Conservation (phyloP, 257 asterid genomes). For the Cordia subcordata region DNA sequence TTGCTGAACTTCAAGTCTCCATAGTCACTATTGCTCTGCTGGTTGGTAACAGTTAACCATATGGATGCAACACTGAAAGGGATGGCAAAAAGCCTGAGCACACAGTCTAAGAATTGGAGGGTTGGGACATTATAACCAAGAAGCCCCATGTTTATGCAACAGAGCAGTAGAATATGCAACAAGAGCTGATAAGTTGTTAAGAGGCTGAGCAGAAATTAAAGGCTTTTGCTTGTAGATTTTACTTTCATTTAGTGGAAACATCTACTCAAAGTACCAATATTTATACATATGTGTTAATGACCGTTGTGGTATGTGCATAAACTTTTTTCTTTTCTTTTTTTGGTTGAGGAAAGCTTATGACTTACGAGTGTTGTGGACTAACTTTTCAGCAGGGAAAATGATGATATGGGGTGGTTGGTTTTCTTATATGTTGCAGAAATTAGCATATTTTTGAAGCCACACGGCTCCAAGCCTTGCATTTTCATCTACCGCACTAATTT, state of each 20-base stretch:
- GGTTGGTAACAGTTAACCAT: slow-evolving; percentile 50
- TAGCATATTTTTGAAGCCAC: background rate
- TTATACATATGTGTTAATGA: no score
- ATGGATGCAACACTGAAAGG: slow-evolving; percentile 72
- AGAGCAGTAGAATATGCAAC: background rate
- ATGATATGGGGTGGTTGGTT: slow-evolving; percentile 18
- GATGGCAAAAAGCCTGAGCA: slow-evolving; percentile 50
- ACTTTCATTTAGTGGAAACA: background rate
- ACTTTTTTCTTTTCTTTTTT: no score
- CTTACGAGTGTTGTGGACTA: slow-evolving; percentile 24
- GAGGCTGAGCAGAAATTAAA: background rate
- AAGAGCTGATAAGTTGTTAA: background rate
- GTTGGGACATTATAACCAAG: slow-evolving; percentile 28
- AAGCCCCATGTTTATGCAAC: slow-evolving; percentile 32
- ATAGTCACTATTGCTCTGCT: slow-evolving; percentile 44
- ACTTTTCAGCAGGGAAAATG: slow-evolving; percentile 26
- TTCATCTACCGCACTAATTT: background rate
- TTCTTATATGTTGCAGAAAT: background rate
- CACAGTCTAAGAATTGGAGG: slow-evolving; percentile 55
- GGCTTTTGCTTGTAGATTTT: background rate
- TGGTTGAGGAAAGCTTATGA: no score
- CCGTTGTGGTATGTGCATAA: no score
- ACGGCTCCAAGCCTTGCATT: slow-evolving; percentile 1
- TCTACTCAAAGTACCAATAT: background rate
- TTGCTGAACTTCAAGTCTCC: slow-evolving; percentile 58